phyloP scores from a whole-genome alignment of 768 basidiomycete species.

The Peribolospora baueri region DNA sequence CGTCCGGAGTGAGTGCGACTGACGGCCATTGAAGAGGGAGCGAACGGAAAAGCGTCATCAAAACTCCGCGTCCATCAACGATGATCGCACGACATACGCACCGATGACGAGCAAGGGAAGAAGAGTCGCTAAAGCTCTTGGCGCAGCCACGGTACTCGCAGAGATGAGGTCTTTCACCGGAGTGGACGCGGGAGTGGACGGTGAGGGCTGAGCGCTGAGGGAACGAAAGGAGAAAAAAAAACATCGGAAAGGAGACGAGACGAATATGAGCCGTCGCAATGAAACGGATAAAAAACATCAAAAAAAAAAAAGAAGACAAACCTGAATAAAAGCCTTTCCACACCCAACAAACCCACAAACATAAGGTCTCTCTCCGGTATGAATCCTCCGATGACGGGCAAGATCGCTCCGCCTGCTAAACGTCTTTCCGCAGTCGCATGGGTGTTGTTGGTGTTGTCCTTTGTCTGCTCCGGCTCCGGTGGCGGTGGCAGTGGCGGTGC shows the following conservation, averaged over 20 bases:
- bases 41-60: too few species aligned
- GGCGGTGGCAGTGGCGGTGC: too few species aligned
- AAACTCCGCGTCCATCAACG: too few species aligned
- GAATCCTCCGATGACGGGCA: conserved; percentile 63
- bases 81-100: conserved; percentile 26
- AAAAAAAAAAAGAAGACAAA: conserved; percentile 16
- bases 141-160: conserved; percentile 73
- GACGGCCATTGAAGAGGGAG: too few species aligned
- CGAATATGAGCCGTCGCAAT: background rate
- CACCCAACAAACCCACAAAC: conserved; percentile 41
- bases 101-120: conserved; percentile 71
- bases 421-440: conserved; percentile 40
- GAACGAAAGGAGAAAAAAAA: background rate
- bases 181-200: conserved; percentile 70
- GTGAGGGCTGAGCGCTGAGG: conserved; percentile 61
- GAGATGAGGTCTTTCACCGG: conserved; percentile 74
- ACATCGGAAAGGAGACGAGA: conserved; percentile 3
- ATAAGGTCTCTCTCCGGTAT: conserved; percentile 72
- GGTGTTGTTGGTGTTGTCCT: too few species aligned
- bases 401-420: conserved; percentile 68
- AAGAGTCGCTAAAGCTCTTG: conserved; percentile 75
- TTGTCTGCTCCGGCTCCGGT: too few species aligned
- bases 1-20: too few species aligned
- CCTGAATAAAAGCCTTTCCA: conserved; percentile 82
- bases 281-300: background rate